Conservation (phyloP, 2,329 filamentous ascomycete genomes). For the Phialophora tarda region DNA sequence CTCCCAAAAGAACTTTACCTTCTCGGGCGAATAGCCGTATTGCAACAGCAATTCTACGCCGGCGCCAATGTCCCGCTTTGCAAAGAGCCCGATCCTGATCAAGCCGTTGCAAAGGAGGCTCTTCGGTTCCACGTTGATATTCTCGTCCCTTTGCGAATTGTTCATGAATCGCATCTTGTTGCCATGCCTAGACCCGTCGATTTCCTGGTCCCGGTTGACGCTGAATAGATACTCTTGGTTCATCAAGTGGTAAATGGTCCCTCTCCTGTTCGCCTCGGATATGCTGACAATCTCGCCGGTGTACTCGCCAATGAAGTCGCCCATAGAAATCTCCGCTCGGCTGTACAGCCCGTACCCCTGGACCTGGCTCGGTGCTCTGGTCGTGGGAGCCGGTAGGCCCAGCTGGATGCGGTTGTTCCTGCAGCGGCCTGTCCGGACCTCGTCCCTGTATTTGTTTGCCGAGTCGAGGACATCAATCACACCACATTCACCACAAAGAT, state of each 20-base stretch:
- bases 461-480: conserved; percentile 72
- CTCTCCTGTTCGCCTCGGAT: conserved; percentile 71
- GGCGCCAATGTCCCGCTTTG: conserved; percentile 67
- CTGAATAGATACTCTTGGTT: conserved; percentile 58
- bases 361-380: conserved; percentile 70
- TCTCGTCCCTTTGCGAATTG: conserved; percentile 64
- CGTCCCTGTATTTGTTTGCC: conserved; percentile 65
- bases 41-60: conserved; percentile 84
- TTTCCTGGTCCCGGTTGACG: conserved; percentile 58
- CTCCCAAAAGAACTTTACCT: conserved; percentile 40
- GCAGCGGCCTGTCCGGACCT: conserved; percentile 65
- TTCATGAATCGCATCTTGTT: conserved; percentile 87
- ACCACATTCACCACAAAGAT: conserved; percentile 74
- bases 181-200: conserved; percentile 77
- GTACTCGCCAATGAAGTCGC: conserved; percentile 82
- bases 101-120: conserved; percentile 76
- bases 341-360: conserved; percentile 75
- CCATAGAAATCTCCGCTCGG: conserved; percentile 68
- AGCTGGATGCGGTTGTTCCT: conserved; percentile 76
- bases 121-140: conserved; percentile 67
- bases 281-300: conserved; percentile 76
- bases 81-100: conserved; percentile 76
- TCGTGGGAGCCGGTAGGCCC: conserved; percentile 66
- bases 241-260: conserved; percentile 55
- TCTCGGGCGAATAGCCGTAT: conserved; percentile 64